Conservation (phyloP, 129 eudicot genomes). For the Flaveria linearis region DNA sequence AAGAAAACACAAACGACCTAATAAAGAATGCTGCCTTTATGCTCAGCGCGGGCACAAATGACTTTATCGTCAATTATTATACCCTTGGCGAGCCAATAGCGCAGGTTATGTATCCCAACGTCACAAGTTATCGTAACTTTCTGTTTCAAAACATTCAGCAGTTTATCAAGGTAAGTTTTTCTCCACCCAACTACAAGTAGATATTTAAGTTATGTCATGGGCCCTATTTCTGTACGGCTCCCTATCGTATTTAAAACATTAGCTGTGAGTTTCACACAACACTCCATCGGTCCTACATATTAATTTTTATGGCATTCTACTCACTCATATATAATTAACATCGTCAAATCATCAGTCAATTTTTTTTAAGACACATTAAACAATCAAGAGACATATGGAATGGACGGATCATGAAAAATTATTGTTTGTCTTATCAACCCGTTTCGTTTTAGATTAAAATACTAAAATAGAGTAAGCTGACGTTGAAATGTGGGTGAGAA, state of each 20-base stretch:
- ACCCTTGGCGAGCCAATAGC: slow-evolving; percentile 31
- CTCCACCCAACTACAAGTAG: background rate
- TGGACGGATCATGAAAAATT: too few relatives aligned
- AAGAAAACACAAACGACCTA: slow-evolving; percentile 33
- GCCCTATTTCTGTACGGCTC: too few relatives aligned
- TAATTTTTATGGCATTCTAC: too few relatives aligned
- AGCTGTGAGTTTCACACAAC: too few relatives aligned
- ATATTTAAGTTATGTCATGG: too few relatives aligned
- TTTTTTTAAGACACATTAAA: too few relatives aligned
- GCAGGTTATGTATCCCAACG: slow-evolving; percentile 34
- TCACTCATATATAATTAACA: too few relatives aligned
- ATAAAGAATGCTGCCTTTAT: slow-evolving; percentile 45
- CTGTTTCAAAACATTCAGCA: slow-evolving; percentile 47
- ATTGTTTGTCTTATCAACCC: background rate
- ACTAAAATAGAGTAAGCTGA: background rate
- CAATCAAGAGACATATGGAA: too few relatives aligned
- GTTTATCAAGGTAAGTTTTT: slow-evolving; percentile 45
- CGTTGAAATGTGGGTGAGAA: slow-evolving; percentile 27
- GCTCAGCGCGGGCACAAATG: slow-evolving; percentile 75
- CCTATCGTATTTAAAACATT: too few relatives aligned
- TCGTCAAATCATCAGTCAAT: too few relatives aligned
- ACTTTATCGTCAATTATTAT: slow-evolving; percentile 55
- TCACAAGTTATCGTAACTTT: slow-evolving; percentile 45
- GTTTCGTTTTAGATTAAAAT: background rate
- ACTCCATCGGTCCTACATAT: too few relatives aligned